A percentile compares a stretch with the other conserved stretches of the same genome.
Conservation (phyloP, 192 early-diverging fungal species). For the Umbelopsis ramanniana region DNA sequence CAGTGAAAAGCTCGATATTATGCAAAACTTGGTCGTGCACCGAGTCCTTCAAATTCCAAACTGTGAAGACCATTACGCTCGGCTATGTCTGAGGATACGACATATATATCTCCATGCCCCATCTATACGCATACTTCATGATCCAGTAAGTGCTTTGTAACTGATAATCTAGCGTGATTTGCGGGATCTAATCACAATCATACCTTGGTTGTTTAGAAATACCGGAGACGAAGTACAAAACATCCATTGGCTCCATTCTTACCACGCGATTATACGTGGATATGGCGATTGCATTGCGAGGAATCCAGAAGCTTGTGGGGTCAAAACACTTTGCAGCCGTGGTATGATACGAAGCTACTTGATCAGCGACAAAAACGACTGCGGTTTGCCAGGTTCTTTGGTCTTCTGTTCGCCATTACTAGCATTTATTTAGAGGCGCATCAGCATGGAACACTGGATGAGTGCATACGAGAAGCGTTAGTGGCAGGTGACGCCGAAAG, state of each 20-base stretch:
- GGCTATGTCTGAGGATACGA: conserved; percentile 36
- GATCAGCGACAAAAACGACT: conserved; percentile 10
- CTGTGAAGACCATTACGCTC: conserved; percentile 32
- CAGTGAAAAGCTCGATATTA: conserved; percentile 31
- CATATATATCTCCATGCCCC: conserved; percentile 40
- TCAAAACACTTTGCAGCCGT: background rate
- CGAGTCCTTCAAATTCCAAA: conserved; percentile 24
- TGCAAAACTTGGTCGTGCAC: conserved; percentile 31
- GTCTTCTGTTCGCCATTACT: conserved; percentile 34
- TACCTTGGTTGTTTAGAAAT: conserved; percentile 36
- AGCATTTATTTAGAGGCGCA: conserved; percentile 43
- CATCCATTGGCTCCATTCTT: conserved; percentile 44
- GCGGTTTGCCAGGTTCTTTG: conserved; percentile 40
- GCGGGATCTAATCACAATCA: background rate
- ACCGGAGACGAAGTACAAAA: conserved; percentile 41
- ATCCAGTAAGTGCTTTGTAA: conserved; percentile 31
- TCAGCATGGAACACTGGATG: conserved; percentile 42
- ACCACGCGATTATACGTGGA: conserved; percentile 39
- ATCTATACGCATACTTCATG: conserved; percentile 39
- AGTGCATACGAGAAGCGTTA: conserved; percentile 40
- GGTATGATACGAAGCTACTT: background rate
- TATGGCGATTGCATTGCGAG: conserved; percentile 38
- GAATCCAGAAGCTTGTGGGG: background rate
- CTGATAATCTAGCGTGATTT: background rate
- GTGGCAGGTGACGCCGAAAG: conserved; percentile 40